phyloP scores from a whole-genome alignment of 352 stramenopile genomes.

The Phytophthora fragariae region DNA sequence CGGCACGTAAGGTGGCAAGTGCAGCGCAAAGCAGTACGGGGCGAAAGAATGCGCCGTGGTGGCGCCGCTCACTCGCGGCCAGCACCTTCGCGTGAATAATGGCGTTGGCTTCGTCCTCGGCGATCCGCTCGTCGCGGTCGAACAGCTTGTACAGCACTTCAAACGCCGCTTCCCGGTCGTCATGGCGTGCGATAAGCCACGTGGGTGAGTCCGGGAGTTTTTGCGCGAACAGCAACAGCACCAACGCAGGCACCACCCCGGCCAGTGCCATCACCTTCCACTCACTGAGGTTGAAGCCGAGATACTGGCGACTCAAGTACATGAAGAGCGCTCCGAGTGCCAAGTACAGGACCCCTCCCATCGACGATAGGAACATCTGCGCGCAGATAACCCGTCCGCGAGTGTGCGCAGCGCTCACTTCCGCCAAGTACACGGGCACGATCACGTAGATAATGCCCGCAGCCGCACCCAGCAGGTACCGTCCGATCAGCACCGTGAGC shows the following conservation, averaged over 20 bases:
- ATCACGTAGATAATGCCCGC: constrained; percentile 70
- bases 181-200: constrained; percentile 77
- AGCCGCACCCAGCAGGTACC: constrained; percentile 68
- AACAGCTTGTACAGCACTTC: constrained; percentile 68
- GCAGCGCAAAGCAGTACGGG: constrained; percentile 64
- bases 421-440: constrained; percentile 73
- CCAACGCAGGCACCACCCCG: constrained; percentile 56
- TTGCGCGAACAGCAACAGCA: constrained; percentile 70
- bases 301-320: constrained; percentile 67
- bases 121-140: constrained; percentile 53
- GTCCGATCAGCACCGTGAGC: constrained; percentile 66
- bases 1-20: constrained; percentile 60
- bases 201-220: constrained; percentile 80
- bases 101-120: constrained; percentile 74
- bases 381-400: constrained; percentile 67
- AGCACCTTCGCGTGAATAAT: constrained; percentile 80
- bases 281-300: constrained; percentile 84
- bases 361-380: constrained; percentile 43
- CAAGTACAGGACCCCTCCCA: constrained; percentile 62
- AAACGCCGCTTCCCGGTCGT: constrained; percentile 75
- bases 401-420: constrained; percentile 67
- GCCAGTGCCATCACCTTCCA: constrained; percentile 76
- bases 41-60: constrained; percentile 75
- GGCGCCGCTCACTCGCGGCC: constrained; percentile 53
- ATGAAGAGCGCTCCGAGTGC: constrained; percentile 66